These are phyloP conservation scores for Triadica sebifera DNA, from an alignment of 345 rosid species.

Conservation along the genomic window DNA sequence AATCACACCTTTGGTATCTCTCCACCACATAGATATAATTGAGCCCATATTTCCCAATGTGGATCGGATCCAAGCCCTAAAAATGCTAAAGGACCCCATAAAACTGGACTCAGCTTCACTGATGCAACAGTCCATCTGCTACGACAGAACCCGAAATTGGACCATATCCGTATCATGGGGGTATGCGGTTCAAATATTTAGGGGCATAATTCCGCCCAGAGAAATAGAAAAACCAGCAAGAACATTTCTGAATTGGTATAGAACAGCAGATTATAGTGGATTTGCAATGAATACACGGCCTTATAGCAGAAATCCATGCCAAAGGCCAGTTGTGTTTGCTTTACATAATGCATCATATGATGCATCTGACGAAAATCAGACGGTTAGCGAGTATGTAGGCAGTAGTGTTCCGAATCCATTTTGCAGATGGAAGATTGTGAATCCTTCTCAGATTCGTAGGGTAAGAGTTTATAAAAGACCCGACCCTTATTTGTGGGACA, in stretches of 20 bases:
- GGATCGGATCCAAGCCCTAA: constrained; percentile 43
- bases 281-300: constrained; percentile 63
- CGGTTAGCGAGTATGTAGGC: constrained; percentile 42
- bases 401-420: constrained; percentile 14
- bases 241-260: constrained; percentile 67
- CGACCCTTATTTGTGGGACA: constrained; percentile 49
- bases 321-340: constrained; percentile 50
- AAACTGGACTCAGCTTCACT: constrained; percentile 61
- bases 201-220: constrained; percentile 47
- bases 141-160: constrained; percentile 54
- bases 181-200: constrained; percentile 54
- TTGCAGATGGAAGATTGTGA: constrained; percentile 43
- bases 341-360: constrained; percentile 39
- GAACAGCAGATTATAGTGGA: constrained; percentile 23
- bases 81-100: constrained; percentile 40
- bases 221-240: constrained; percentile 51
- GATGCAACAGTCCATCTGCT: constrained; percentile 70
- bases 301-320: constrained; percentile 33
- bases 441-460: constrained; percentile 34
- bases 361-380: constrained; percentile 21
- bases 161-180: constrained; percentile 83
- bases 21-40: constrained; percentile 67
- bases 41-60: constrained; percentile 63
- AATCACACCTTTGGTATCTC: constrained; percentile 54
- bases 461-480: constrained; percentile 45